Conservation (phyloP, 768 basidiomycete genomes). For the Fomitopsis serialis region DNA sequence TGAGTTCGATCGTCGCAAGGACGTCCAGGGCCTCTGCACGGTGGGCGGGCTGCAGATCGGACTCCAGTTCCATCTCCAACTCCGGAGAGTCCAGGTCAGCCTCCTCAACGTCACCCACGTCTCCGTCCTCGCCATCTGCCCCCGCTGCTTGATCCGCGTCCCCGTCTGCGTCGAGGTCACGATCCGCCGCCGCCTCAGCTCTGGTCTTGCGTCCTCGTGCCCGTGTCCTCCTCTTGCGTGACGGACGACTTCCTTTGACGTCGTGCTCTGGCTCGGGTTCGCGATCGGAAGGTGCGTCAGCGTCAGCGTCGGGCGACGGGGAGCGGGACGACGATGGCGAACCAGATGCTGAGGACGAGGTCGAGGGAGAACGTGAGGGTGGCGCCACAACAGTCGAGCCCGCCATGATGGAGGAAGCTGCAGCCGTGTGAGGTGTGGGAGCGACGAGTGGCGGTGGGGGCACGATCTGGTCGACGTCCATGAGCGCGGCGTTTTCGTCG, state of each 20-base stretch:
- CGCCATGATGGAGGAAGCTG: conserved; percentile 46
- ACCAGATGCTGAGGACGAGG: conserved; percentile 28
- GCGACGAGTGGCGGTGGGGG: conserved; percentile 20
- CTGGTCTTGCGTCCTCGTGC: conserved; percentile 9
- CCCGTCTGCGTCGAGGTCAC: conserved; percentile 20
- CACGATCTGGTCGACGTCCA: conserved; percentile 19
- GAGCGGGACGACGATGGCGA: conserved; percentile 38
- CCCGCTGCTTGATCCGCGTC: conserved; percentile 20
- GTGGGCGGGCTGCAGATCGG: conserved; percentile 76
- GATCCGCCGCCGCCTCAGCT: conserved; percentile 10
- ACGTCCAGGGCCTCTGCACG: conserved; percentile 86
- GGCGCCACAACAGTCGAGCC: conserved; percentile 34
- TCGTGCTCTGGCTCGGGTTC: conserved; percentile 18
- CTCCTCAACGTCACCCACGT: conserved; percentile 31
- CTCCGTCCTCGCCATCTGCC: conserved; percentile 21
- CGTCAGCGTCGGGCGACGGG: conserved; percentile 29
- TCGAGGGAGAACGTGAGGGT: conserved; percentile 32
- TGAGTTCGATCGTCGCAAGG: conserved; percentile 85
- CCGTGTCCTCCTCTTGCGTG: conserved; percentile 9
- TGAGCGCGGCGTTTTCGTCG: conserved; percentile 6
- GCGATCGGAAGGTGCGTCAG: conserved; percentile 12
- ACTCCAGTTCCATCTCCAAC: conserved; percentile 44
- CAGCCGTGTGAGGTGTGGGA: conserved; percentile 30
- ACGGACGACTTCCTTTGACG: conserved; percentile 7
- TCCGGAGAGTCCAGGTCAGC: conserved; percentile 38